Evolutionary conservation across 129 eudicot genomes (phyloP).

Genomic region (Helichrysum umbraculigerum): DNA sequence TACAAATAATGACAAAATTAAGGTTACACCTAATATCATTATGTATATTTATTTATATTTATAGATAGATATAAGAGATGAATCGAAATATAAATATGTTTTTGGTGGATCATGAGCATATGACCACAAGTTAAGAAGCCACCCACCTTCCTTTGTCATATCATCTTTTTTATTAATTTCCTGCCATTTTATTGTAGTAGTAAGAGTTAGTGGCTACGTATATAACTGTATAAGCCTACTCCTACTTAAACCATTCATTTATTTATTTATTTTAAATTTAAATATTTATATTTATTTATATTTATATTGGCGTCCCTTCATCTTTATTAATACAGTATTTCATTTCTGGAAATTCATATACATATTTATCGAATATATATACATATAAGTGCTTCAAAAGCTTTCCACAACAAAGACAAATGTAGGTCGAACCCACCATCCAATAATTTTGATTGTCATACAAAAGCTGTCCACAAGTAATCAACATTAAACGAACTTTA

Average conservation of each 20-base stretch:
- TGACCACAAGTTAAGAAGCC: not conserved
- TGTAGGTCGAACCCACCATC: constrained; percentile 21
- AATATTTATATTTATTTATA: not conserved
- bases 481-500: not conserved
- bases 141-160: constrained; percentile 17
- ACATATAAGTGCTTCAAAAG: not conserved
- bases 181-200: not conserved
- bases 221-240: not conserved
- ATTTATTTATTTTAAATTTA: not conserved
- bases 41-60: not conserved
- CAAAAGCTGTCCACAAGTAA: not conserved
- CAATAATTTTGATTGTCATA: constrained; percentile 3
- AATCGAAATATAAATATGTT: not conserved
- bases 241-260: not conserved
- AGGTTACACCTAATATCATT: not conserved
- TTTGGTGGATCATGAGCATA: not conserved
- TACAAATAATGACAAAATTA: too few species aligned
- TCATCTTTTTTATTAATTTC: not conserved
- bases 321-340: too few species aligned
- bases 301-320: too few species aligned
- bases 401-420: constrained; percentile 18
- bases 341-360: not conserved
- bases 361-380: too few species aligned
- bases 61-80: too few species aligned
- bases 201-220: not conserved